Evolutionary conservation across 2,329 filamentous ascomycete species (phyloP).

Genomic region (Cladosporium sp.): DNA sequence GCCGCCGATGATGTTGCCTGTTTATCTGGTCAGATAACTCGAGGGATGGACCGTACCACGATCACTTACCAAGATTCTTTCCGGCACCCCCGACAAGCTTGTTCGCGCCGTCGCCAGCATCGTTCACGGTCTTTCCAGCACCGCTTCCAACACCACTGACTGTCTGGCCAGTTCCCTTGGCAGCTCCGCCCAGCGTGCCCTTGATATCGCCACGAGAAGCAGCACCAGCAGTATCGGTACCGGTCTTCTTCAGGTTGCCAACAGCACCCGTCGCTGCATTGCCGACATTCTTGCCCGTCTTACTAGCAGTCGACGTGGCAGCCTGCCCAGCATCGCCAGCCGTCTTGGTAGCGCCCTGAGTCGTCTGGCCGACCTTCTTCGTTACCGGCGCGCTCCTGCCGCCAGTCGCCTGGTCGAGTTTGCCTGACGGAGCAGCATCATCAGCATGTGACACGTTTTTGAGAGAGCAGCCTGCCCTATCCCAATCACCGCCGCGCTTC

Average conservation of each 20-base stretch:
- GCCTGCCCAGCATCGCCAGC: constrained; percentile 31
- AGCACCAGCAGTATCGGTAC: constrained; percentile 22
- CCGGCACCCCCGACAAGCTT: constrained; percentile 9
- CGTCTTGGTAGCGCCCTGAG: constrained; percentile 32
- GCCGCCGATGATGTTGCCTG: constrained; percentile 21
- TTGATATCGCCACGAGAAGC: constrained; percentile 25
- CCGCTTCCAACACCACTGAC: constrained; percentile 28
- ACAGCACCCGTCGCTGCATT: constrained; percentile 23
- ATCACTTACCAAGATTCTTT: constrained; percentile 11
- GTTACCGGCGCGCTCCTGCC: constrained; percentile 24
- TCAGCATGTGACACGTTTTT: constrained; percentile 15
- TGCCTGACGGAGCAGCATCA: constrained; percentile 18
- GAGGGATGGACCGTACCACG: too few relatives aligned
- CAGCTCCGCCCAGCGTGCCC: constrained; percentile 20
- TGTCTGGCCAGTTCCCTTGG: constrained; percentile 19
- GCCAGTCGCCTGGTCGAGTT: constrained; percentile 31
- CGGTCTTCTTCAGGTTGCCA: constrained; percentile 25
- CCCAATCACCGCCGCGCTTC: constrained; percentile 5
- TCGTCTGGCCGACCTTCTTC: constrained; percentile 29
- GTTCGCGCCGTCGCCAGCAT: constrained; percentile 8
- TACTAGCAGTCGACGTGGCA: constrained; percentile 11
- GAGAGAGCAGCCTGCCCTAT: background rate
- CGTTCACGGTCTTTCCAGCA: constrained; percentile 19
- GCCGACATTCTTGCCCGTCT: constrained; percentile 27
- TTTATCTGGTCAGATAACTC: background rate